Conservation (phyloP, 225 moss, liverwort and hornwort species). For the Marchantia polymorpha region DNA sequence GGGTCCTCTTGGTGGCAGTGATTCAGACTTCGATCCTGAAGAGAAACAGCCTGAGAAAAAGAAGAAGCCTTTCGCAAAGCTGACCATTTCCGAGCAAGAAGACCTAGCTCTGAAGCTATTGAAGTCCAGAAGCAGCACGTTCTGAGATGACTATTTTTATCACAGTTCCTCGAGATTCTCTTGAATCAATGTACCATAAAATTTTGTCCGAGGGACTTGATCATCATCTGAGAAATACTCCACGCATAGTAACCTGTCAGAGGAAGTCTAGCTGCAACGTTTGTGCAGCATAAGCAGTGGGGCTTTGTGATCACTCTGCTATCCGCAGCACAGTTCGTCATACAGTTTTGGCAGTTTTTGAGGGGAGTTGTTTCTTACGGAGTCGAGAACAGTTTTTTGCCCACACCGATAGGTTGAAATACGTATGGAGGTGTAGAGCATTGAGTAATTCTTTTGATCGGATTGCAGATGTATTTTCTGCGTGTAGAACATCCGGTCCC, state of each 20-base stretch:
- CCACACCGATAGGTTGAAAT: no score
- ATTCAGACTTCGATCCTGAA: conserved; percentile 28
- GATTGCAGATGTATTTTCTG: no score
- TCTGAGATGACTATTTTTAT: not conserved
- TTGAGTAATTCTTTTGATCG: no score
- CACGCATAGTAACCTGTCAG: not conserved
- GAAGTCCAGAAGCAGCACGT: conserved; percentile 39
- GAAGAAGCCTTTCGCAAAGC: conserved; percentile 40
- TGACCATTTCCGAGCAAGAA: conserved; percentile 83
- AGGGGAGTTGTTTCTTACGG: not conserved
- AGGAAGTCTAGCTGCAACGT: not conserved
- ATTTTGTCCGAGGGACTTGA: not conserved
- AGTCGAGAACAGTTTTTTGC: no score
- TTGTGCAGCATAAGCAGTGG: not conserved
- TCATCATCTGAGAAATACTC: not conserved
- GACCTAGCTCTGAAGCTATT: conserved; percentile 77
- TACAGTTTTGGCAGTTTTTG: not conserved
- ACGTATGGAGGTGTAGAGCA: no score
- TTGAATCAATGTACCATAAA: not conserved
- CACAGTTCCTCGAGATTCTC: not conserved
- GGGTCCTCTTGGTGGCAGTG: conserved; percentile 27
- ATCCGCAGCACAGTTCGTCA: not conserved
- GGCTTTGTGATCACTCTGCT: not conserved
- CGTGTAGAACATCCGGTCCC: no score
- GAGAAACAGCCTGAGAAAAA: conserved; percentile 22